Base-by-base conservation (phyloP, 306 rosid genomes). In the Lathyrus oleraceus region DNA sequence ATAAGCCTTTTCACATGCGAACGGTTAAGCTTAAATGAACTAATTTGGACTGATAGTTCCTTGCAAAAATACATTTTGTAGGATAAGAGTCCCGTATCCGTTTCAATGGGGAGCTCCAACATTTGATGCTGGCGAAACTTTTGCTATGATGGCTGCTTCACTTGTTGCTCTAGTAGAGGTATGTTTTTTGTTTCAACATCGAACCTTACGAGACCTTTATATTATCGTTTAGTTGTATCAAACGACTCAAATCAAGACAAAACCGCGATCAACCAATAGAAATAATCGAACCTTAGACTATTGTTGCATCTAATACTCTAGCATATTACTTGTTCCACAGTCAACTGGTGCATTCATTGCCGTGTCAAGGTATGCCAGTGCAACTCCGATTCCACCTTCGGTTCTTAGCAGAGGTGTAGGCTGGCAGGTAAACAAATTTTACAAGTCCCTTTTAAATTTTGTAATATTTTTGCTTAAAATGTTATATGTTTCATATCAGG, bases 71-170 rank as follows among this genome's bases (percentile, higher is more conserved):
- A 47, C 8, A 14, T 20, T 43, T 20, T 65, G 62, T 85, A 93
- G 98, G 98, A 90, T 93, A 62, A 86, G 98, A 74, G 75, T 93
- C 42, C 98, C 98, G 1, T 93, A 90, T 75, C 98, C 98, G 49
- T 93, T 93, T 84, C 98, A 93, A 72, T 93, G 98, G 98, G 98
- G 98, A 69, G 96, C 97, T 51, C 98, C 98, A 23, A 90, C 93
- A 70, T 93, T 93, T 67, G 94, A 93, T 57, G 97, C 98, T 6
- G 98, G 98, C 52, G 98, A 93, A 85, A 79, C 97, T 61, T 93
- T 93, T 78, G 98, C 98, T 49, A 93, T 93, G 98, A 93, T 93
- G 98, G 89, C 94, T 64, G 86, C 95, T 78, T 84, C 96, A 32
- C 85, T 93, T 75, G 98, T 93, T 78, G 88, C 96, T 53, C 89